Conservation (phyloP, 2,329 filamentous ascomycete genomes). For the Aspergillus ibericus region DNA sequence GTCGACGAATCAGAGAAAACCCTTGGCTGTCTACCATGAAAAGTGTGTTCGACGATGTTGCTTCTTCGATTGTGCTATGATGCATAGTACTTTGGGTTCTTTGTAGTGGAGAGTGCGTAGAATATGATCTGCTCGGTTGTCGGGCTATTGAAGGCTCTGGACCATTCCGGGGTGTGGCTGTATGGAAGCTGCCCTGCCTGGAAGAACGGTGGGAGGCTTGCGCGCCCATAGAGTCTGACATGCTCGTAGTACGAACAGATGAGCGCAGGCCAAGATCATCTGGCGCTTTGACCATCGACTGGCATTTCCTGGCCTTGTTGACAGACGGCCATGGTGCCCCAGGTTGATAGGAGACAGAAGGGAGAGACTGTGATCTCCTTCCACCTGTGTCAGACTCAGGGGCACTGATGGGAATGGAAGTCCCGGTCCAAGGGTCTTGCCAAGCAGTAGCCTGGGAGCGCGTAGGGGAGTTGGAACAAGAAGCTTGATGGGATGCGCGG, state of each 20-base stretch:
- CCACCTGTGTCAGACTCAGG: slow-evolving; percentile 11
- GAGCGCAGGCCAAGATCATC: slow-evolving; percentile 7
- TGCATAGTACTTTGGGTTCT: slow-evolving; percentile 26
- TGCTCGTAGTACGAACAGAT: slow-evolving; percentile 6
- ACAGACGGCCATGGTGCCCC: slow-evolving; percentile 12
- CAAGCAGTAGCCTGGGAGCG: slow-evolving; percentile 23
- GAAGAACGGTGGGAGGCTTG: slow-evolving; percentile 21
- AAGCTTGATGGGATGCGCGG: slow-evolving; percentile 15
- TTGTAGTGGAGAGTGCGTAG: slow-evolving; percentile 28
- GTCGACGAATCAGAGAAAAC: slow-evolving; percentile 38
- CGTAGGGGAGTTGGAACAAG: slow-evolving; percentile 7
- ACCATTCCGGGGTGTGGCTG: slow-evolving; percentile 15
- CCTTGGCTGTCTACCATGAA: slow-evolving; percentile 35
- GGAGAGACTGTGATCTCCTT: slow-evolving; percentile 24
- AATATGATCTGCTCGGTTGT: slow-evolving; percentile 31
- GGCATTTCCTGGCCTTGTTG: not conserved
- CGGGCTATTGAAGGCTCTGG: slow-evolving; percentile 17
- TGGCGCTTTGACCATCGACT: slow-evolving; percentile 11
- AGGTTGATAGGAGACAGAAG: slow-evolving; percentile 17
- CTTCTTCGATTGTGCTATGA: slow-evolving; percentile 26
- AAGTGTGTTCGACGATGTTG: slow-evolving; percentile 34
- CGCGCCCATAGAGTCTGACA: slow-evolving; percentile 17
- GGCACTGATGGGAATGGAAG: slow-evolving; percentile 21
- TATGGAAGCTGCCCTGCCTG: slow-evolving; percentile 24
- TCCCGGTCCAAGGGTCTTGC: slow-evolving; percentile 39